These are phyloP conservation scores for Schrenkiella parvula DNA, from an alignment of 345 rosid genomes.

Conservation along the genomic window DNA sequence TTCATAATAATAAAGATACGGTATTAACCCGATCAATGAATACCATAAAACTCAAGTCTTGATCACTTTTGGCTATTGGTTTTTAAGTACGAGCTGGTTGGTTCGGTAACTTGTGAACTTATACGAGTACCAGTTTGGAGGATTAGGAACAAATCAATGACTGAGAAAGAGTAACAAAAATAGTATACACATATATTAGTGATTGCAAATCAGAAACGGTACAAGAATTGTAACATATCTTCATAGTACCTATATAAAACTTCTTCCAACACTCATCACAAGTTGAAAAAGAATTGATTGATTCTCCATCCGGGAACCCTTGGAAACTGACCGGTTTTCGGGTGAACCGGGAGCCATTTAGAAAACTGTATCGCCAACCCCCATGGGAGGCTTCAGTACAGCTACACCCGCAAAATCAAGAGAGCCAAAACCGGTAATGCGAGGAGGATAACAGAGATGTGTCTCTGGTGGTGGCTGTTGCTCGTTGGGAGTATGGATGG, in stretches of 20 bases:
- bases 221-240: constrained; percentile 25
- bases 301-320: background rate
- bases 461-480: constrained; percentile 21
- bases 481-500: constrained; percentile 58
- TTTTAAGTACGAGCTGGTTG: background rate
- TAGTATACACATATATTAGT: constrained; percentile 5
- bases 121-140: background rate
- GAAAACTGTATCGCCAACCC: background rate
- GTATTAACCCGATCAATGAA: background rate
- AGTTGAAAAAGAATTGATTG: constrained; percentile 6
- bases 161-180: background rate
- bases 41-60: background rate
- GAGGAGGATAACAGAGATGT: constrained; percentile 16
- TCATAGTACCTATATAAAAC: constrained; percentile 20
- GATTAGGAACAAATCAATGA: constrained; percentile 5
- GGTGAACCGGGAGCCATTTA: background rate
- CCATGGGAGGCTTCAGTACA: background rate
- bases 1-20: constrained; percentile 17
- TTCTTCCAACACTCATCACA: constrained; percentile 12
- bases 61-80: background rate
- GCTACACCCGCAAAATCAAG: constrained; percentile 15
- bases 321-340: background rate
- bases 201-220: constrained; percentile 15
- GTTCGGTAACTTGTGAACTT: background rate
- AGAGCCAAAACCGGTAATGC: constrained; percentile 28